These are phyloP conservation scores for Pythium vanterpoolii DNA, from an alignment of 352 stramenopile species.

Conservation along the genomic window DNA sequence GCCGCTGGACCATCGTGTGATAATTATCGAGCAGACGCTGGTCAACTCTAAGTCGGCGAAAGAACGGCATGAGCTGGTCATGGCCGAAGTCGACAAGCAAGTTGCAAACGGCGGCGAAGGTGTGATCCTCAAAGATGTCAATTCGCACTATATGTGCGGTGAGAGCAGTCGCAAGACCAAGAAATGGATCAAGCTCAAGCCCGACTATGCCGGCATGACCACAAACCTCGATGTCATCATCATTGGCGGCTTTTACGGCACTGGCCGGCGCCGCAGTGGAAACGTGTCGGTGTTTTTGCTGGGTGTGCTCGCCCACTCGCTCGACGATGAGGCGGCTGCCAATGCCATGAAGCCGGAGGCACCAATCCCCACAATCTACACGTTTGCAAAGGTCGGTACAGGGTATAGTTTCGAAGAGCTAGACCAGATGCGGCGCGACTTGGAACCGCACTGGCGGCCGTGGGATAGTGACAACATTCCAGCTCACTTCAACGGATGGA, in stretches of 20 bases:
- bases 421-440: slow-evolving; percentile 58
- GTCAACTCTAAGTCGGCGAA: slow-evolving; percentile 73
- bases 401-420: slow-evolving; percentile 82
- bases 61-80: slow-evolving; percentile 74
- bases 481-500: slow-evolving; percentile 72
- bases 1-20: slow-evolving; percentile 67
- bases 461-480: slow-evolving; percentile 74
- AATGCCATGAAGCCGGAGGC: slow-evolving; percentile 47
- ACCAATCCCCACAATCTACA: slow-evolving; percentile 62
- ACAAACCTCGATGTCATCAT: slow-evolving; percentile 80
- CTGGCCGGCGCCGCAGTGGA: slow-evolving; percentile 64
- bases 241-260: slow-evolving; percentile 80
- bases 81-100: slow-evolving; percentile 75
- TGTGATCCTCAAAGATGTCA: slow-evolving; percentile 83
- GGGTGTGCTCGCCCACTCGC: slow-evolving; percentile 54
- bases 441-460: slow-evolving; percentile 75
- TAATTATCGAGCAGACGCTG: slow-evolving; percentile 78
- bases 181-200: slow-evolving; percentile 87
- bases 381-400: slow-evolving; percentile 80
- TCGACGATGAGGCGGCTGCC: slow-evolving; percentile 48
- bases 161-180: slow-evolving; percentile 75
- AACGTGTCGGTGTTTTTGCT: slow-evolving; percentile 83
- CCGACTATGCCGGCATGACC: slow-evolving; percentile 85
- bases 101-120: slow-evolving; percentile 75
- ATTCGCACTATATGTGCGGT: slow-evolving; percentile 87